Conservation (phyloP, 1,284 basidiomycete genomes). For the Ustilago hordei region DNA sequence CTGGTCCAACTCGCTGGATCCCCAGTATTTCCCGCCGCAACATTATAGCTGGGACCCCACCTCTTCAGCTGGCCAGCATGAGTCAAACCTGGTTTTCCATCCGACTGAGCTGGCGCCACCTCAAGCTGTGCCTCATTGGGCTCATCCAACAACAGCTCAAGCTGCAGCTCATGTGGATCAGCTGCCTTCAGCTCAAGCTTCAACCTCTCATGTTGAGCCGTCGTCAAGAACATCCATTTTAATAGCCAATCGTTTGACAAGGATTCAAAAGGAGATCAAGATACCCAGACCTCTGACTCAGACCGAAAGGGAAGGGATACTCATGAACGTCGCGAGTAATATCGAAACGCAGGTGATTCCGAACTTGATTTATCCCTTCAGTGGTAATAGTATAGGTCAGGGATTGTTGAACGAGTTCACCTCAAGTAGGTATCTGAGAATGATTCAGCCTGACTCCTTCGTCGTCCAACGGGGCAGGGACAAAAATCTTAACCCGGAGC, state of each 20-base stretch:
- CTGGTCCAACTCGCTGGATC: too few species aligned
- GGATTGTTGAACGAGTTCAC: background rate
- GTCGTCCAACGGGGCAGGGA: fast-evolving
- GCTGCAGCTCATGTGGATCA: too few species aligned
- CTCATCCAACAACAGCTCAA: too few species aligned
- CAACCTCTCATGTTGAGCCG: too few species aligned
- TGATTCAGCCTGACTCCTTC: background rate
- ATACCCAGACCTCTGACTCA: background rate
- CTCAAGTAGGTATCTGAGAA: fast-evolving
- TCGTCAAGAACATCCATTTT: background rate
- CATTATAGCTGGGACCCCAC: too few species aligned
- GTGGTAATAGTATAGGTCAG: background rate
- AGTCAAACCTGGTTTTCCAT: too few species aligned
- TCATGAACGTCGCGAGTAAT: background rate
- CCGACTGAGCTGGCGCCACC: too few species aligned
- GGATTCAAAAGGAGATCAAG: background rate
- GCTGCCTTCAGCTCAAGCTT: too few species aligned
- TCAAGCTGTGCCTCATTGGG: too few species aligned
- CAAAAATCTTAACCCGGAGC: fast-evolving
- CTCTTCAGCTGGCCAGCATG: too few species aligned
- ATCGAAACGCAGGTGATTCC: fast-evolving
- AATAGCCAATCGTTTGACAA: background rate
- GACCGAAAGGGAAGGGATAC: background rate
- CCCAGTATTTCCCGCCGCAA: too few species aligned
- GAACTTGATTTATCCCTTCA: background rate